Conservation (phyloP, 148 eudicot species). For the Chenopodium quinoa region DNA sequence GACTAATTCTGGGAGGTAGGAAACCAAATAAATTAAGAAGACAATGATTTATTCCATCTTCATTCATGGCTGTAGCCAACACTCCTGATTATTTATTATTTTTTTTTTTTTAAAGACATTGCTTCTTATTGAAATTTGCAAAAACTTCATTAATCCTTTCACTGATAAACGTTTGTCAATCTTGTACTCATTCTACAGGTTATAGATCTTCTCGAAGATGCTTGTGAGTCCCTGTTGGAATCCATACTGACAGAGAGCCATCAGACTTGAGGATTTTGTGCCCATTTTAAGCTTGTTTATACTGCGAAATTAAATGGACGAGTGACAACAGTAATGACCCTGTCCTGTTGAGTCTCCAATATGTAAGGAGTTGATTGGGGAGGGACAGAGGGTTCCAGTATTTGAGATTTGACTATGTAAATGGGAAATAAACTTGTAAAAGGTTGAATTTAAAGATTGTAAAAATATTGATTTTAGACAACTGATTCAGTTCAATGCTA, state of each 20-base stretch:
- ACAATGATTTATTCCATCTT: not conserved
- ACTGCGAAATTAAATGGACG: not conserved
- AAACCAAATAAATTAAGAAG: too few species aligned
- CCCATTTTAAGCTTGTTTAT: not conserved
- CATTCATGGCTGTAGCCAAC: not conserved
- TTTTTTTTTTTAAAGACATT: too few species aligned
- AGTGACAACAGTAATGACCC: too few species aligned
- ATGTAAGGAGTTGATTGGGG: too few species aligned
- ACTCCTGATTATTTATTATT: too few species aligned
- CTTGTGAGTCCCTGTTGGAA: slow-evolving; percentile 81
- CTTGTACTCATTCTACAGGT: slow-evolving; percentile 43
- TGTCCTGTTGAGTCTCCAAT: too few species aligned
- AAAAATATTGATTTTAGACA: not conserved
- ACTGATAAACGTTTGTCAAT: not conserved
- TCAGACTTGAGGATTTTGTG: slow-evolving; percentile 5
- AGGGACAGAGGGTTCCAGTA: too few species aligned
- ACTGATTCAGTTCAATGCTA: not conserved
- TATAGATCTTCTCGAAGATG: slow-evolving; percentile 87
- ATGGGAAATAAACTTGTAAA: not conserved
- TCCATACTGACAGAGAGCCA: slow-evolving; percentile 49
- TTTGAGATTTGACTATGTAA: not conserved
- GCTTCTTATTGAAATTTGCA: not conserved
- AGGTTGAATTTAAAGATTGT: not conserved
- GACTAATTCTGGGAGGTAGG: not conserved
- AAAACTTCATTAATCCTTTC: not conserved